Percentiles rank a stretch among this genome's conserved stretches.
phyloP scores from a whole-genome alignment of 768 basidiomycete genomes.

The Phylloporus arenicola region DNA sequence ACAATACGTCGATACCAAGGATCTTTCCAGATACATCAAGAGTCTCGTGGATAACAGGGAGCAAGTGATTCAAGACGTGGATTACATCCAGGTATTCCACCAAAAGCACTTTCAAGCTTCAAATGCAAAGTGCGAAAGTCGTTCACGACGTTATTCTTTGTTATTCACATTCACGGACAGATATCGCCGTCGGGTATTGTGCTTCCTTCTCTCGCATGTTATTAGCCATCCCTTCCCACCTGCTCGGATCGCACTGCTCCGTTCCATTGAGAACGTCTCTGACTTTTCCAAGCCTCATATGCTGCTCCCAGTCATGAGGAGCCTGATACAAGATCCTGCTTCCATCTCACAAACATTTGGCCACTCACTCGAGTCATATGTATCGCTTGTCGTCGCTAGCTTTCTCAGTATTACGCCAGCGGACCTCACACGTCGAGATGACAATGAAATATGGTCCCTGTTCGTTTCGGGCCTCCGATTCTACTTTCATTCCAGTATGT shows the following conservation, averaged over 20 bases:
- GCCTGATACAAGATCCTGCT: conserved; percentile 24
- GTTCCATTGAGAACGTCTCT: conserved; percentile 35
- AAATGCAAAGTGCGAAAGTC: conserved; percentile 40
- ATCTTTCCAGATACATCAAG: conserved; percentile 54
- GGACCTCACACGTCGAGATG: conserved; percentile 41
- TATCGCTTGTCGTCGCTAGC: conserved; percentile 36
- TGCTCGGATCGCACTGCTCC: conserved; percentile 53
- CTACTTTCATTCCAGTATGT: conserved; percentile 46
- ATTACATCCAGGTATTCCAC: conserved; percentile 57
- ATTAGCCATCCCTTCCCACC: conserved; percentile 45
- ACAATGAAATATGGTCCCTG: conserved; percentile 42
- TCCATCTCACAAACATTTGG: conserved; percentile 34
- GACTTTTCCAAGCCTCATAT: conserved; percentile 46
- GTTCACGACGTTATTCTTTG: conserved; percentile 34
- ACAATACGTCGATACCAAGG: conserved; percentile 66
- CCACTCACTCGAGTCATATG: conserved; percentile 32
- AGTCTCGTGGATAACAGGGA: conserved; percentile 46
- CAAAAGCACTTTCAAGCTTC: conserved; percentile 45
- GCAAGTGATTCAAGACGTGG: conserved; percentile 55
- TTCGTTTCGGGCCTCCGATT: conserved; percentile 42
- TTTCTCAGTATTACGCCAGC: conserved; percentile 46
- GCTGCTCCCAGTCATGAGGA: conserved; percentile 54
- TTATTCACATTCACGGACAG: conserved; percentile 32
- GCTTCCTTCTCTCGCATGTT: conserved; percentile 78
- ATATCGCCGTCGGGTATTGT: conserved; percentile 65